Base-by-base conservation (phyloP, 2,329 filamentous ascomycete genomes). In the Phoma herbarum region DNA sequence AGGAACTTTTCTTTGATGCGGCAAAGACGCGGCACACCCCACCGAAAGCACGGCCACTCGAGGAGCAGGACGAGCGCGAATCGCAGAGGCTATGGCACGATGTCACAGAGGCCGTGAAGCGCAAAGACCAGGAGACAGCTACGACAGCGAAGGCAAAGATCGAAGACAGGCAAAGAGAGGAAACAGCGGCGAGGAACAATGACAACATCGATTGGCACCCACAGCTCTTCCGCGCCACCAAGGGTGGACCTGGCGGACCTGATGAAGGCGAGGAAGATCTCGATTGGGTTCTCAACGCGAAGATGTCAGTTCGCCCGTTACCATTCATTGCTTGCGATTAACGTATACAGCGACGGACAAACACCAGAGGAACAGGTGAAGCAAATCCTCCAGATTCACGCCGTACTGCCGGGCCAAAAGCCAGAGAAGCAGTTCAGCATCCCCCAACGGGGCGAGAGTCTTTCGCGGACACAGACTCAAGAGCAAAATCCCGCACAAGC, bases 71-170 rank as follows among this genome's bases (percentile, higher is more conserved):
- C 29, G 92, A 94, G 60, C 87, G 93, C 44, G 95, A 99, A 77
- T 97, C 93, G 12, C 93, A 97, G 75, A 88, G 83, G 63, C 81
- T 99, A 44, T 99, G 95, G 95, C 80, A 87, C 29, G 88, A 87
- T 48, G 96, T 93, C 0, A 90, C 89, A 9, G 84, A 88, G 65
- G 95, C 94, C 0, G 89, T 99, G 61, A 90, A 89, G 72, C 88
- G 90, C 47, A 87, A 89, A 58, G 93, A 99, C 69, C 95, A 99
- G 71, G 90, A 92, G 66, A 79, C 90, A 9, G 95, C 95, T 4
- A 99, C 95, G 0, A 91, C 95, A 63, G 94, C 97, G 73, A 99
- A 99, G 81, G 93, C 91, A n/a, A 91, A 90, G 75, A 92, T 99
- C 59, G 95, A 99, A 75, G 94, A 98, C 70, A 88, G 86, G 72